A percentile compares a stretch with the other conserved stretches of the same genome.
These are phyloP conservation scores for Phialocephala sp. DNA, from an alignment of 2,329 filamentous ascomycete genomes.

Conservation along the genomic window DNA sequence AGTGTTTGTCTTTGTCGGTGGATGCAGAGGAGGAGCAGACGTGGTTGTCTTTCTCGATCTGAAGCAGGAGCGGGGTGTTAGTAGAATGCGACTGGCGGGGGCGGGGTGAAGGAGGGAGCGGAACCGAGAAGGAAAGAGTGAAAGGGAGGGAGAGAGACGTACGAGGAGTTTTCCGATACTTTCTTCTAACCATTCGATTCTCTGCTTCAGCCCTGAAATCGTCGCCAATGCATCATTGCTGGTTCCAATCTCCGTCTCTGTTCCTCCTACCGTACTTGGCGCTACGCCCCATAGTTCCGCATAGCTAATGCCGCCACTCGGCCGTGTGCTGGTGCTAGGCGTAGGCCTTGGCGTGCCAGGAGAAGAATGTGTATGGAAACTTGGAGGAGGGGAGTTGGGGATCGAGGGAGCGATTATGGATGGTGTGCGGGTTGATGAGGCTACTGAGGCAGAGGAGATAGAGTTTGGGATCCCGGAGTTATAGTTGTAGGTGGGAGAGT, in stretches of 20 bases:
- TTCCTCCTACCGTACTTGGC: constrained; percentile 29
- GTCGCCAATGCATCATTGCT: constrained; percentile 35
- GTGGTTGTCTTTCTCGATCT: constrained; percentile 18
- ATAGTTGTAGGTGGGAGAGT: constrained; percentile 32
- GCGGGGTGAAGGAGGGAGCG: too few relatives aligned
- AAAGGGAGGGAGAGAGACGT: neutral
- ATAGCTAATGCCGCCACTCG: neutral
- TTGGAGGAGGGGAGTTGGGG: constrained; percentile 36
- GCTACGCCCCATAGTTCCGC: constrained; percentile 39
- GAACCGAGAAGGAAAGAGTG: neutral
- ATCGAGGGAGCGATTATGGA: constrained; percentile 31
- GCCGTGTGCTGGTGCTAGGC: constrained; percentile 25
- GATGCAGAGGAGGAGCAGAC: neutral
- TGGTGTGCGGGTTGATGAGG: constrained; percentile 29
- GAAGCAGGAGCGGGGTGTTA: too few relatives aligned
- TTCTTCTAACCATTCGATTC: constrained; percentile 40
- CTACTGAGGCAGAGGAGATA: constrained; percentile 24
- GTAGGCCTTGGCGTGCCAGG: constrained; percentile 33
- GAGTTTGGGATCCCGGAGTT: constrained; percentile 36
- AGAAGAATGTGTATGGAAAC: constrained; percentile 35
- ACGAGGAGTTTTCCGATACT: constrained; percentile 37
- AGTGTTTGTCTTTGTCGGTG: neutral
- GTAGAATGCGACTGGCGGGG: too few relatives aligned
- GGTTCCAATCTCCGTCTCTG: constrained; percentile 22
- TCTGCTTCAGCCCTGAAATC: constrained; percentile 33